These are phyloP conservation scores for Favolaschia claudopus DNA, from an alignment of 768 basidiomycete genomes.

Conservation along the genomic window DNA sequence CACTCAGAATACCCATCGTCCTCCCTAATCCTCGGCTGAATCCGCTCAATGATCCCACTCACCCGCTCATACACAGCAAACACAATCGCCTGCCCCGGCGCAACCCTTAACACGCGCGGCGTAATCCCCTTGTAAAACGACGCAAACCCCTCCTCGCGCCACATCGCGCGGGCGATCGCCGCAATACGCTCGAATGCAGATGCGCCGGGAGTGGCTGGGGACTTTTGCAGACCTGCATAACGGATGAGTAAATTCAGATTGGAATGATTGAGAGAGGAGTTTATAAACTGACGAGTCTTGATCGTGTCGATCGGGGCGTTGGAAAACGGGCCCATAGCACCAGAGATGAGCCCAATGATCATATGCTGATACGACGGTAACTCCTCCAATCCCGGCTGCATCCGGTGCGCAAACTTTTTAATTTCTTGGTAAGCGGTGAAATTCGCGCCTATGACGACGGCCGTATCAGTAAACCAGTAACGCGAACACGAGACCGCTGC, in stretches of 20 bases:
- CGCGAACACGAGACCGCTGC: no score
- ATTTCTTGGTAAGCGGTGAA: conserved; percentile 98
- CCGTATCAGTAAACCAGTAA: neutral
- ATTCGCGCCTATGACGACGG: conserved; percentile 79
- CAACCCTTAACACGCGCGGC: conserved; percentile 93
- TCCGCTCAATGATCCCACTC: conserved; percentile 73
- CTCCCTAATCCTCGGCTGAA: conserved; percentile 60
- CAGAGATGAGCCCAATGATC: conserved; percentile 92
- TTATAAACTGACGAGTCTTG: conserved; percentile 82
- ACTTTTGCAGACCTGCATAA: conserved; percentile 80
- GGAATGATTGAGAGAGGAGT: neutral
- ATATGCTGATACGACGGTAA: conserved; percentile 97
- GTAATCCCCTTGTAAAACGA: conserved; percentile 99
- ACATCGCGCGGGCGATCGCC: conserved; percentile 91
- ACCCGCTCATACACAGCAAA: conserved; percentile 97
- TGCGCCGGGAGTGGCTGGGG: conserved; percentile 74
- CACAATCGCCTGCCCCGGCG: conserved; percentile 96
- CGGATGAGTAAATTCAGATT: conserved; percentile 3
- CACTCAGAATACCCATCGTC: conserved; percentile 77
- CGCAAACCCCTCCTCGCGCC: conserved; percentile 83
- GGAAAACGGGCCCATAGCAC: conserved; percentile 98
- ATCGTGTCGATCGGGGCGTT: conserved; percentile 97
- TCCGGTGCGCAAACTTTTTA: conserved; percentile 79
- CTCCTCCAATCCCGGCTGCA: conserved; percentile 80
- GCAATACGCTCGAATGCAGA: conserved; percentile 82